These are phyloP conservation scores for Saccharomycopsis capsularis DNA, from an alignment of 805 yeast genomes.

Conservation along the genomic window DNA sequence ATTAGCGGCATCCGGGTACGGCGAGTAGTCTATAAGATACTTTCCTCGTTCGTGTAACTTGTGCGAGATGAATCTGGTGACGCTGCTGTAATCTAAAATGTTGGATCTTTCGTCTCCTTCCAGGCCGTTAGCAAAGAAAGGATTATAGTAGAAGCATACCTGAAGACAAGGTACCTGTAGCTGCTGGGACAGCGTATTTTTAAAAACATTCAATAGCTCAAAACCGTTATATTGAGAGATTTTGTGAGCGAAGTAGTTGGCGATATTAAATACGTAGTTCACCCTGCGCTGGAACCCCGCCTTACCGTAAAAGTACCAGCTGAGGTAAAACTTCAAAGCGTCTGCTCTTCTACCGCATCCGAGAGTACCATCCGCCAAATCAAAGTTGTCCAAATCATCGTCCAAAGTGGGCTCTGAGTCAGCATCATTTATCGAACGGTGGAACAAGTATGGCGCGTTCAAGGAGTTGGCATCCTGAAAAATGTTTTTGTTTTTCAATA, in stretches of 20 bases:
- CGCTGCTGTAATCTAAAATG: constrained; percentile 39
- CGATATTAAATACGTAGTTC: constrained; percentile 64
- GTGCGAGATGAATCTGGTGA: constrained; percentile 56
- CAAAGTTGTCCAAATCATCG: constrained; percentile 41
- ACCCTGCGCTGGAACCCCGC: constrained; percentile 58
- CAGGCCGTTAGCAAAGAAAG: constrained; percentile 29
- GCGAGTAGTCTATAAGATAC: constrained; percentile 74
- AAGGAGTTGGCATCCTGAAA: constrained; percentile 72
- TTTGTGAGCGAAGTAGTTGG: constrained; percentile 50
- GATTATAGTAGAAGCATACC: constrained; percentile 72
- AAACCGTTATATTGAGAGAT: constrained; percentile 27
- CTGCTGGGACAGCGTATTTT: too few species aligned
- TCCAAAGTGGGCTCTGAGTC: constrained; percentile 28
- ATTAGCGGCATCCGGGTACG: constrained; percentile 43
- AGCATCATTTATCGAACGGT: constrained; percentile 44
- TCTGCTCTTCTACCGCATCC: constrained; percentile 88
- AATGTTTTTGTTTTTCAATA: constrained; percentile 58
- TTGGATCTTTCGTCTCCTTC: too few species aligned
- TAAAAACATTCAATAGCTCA: constrained; percentile 9
- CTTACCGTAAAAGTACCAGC: constrained; percentile 76
- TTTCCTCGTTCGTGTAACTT: constrained; percentile 55
- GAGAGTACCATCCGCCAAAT: constrained; percentile 85
- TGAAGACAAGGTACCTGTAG: constrained; percentile 75
- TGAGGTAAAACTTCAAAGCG: constrained; percentile 66
- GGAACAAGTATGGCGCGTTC: constrained; percentile 76